Base-by-base conservation (phyloP, 2,329 filamentous ascomycete species). In the Exophiala sp. region DNA sequence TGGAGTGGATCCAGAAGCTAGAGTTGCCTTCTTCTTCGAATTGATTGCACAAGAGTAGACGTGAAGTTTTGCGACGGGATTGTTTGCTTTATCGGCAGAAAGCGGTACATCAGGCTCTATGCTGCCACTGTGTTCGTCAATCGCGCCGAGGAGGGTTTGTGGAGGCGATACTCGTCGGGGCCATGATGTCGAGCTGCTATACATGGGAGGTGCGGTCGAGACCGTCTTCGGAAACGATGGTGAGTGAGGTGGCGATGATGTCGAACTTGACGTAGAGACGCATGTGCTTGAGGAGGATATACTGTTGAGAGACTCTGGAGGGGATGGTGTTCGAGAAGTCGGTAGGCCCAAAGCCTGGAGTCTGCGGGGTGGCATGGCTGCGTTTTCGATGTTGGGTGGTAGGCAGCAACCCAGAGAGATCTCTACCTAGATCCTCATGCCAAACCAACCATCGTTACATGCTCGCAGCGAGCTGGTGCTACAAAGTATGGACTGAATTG, bases 101-200 rank as follows among this genome's bases (percentile, higher is more conserved):
- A 49, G 37, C 1, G 48, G 41, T 10, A 50, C 38, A 40, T 57
- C 54, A 2, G 54, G 54, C 8, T 52, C 42, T n/a, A 57, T 41
- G 18, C 24, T 45, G 11, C 50, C 45, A 21, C 51, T 54, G 18
- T 54, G 43, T 14, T 57, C 54, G 43, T 57, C 54, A 35, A 57
- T 57, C 11, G 54, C 51, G 30, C 54, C 54, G 11, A 57, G 38
- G 6, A 57, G 47, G 14, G 32, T 48, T 34, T 51, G 48, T 13
- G 50, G 51, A 24, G 47, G 54, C 34, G 54, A 52, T 23, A 39
- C 13, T 13, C 51, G 45, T 24, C 50, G 32, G 7, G 41, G 30
- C 16, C 44, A 40, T 21, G 38, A 40, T 14, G 34, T 34, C 18
- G 37, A 29, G 14, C 16, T 43, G 29, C 51, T 57, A 46, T 54